Base-by-base conservation (phyloP, 345 rosid species). In the Eucalyptus lansdowneana region DNA sequence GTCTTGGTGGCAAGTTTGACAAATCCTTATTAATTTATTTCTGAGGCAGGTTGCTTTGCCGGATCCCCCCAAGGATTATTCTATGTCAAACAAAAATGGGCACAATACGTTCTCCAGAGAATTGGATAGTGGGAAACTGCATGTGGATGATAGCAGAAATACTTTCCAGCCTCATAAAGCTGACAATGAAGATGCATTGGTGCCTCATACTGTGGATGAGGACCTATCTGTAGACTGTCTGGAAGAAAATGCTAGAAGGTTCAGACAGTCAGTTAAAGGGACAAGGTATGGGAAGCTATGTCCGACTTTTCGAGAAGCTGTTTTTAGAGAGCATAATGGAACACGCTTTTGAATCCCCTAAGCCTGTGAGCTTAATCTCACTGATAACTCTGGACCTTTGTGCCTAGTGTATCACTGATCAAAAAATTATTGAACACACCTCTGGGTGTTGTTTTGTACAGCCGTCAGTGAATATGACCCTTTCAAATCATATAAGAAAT, bases 41-140 rank as follows among this genome's bases (percentile, higher is more conserved):
- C 45, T 93, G 89, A 76, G 47, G 31, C 94, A 95, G 96, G 91
- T 96, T 94, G 89, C 92, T 69, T 93, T 94, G 89, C 94, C 92
- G 80, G 94, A 94, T 90, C 92, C 91, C 80, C 58, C 88, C 80
- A 90, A 92, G 91, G 94, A 92, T 89, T 89, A 88, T 88, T 87
- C 91, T 60, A 80, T 87, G 87, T 69, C 91, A 76, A 22, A 87
- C 58, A 89, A 90, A 91, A 93, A 86, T 90, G 92, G 88, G 53
- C 88, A 87, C 69, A 76, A 42, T 80, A 49, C 62, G 50, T 89
- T 50, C 49, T 51, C 50, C 86, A 87, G 86, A 50, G 45, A 88
- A 91, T 91, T 91, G 54, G 83, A 51, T 89, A 90, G 58, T 80
- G 92, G 88, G 60, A 89, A 90, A 85, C 37, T 89, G 16, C 88